Evolutionary conservation across 2,329 filamentous ascomycete species (phyloP).

Genomic region (Cladosporium sp.): DNA sequence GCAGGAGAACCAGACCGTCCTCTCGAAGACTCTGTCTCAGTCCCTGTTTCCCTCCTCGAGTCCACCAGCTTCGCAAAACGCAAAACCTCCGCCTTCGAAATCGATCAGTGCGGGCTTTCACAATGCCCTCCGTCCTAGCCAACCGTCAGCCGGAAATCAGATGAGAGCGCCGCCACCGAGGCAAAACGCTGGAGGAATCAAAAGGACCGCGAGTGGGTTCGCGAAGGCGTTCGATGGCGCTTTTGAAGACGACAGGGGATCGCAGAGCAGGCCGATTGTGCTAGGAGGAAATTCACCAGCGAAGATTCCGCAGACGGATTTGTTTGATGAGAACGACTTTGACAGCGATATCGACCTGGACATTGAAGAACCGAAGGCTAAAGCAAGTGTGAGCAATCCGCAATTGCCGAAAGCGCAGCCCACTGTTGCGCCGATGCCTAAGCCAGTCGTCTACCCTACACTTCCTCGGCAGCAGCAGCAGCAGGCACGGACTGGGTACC

Average conservation of each 20-base stretch:
- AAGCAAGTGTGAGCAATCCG: conserved; percentile 40
- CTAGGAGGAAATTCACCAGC: conserved; percentile 39
- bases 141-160: conserved; percentile 31
- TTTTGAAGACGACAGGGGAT: conserved; percentile 30
- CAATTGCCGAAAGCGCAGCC: conserved; percentile 30
- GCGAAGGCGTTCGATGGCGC: conserved; percentile 40
- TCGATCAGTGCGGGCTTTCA: conserved; percentile 10
- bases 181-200: conserved; percentile 30
- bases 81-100: conserved; percentile 39
- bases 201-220: conserved; percentile 44
- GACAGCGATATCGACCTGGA: conserved; percentile 78
- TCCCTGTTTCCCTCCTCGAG: conserved; percentile 51
- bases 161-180: conserved; percentile 12
- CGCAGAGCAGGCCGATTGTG: conserved; percentile 26
- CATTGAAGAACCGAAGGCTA: conserved; percentile 56
- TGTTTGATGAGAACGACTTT: conserved; percentile 71
- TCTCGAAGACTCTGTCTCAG: conserved; percentile 36
- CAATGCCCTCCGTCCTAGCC: conserved; percentile 31
- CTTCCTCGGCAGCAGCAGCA: conserved; percentile 24
- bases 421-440: conserved; percentile 4
- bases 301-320: conserved; percentile 21
- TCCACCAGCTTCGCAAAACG: conserved; percentile 45
- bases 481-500: conserved; percentile 16
- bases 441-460: conserved; percentile 26
- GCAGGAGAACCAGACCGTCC: conserved; percentile 26